Percentiles rank a stretch among this genome's conserved stretches.
These are phyloP conservation scores for Auricularia sp. DNA, from an alignment of 768 basidiomycete species.

Conservation along the genomic window DNA sequence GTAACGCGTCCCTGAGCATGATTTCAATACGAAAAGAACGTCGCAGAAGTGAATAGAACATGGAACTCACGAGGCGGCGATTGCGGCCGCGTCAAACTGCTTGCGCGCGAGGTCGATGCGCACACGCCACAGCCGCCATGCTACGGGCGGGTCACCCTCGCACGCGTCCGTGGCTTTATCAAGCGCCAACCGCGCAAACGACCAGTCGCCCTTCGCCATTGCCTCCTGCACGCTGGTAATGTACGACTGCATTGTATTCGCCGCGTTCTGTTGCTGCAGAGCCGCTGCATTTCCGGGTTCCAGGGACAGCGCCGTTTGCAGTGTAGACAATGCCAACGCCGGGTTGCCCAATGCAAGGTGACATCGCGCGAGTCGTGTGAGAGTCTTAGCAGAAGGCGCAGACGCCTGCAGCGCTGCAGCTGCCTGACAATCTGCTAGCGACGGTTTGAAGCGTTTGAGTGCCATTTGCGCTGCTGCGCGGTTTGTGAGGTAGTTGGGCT, in stretches of 20 bases:
- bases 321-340: slow-evolving; percentile 53
- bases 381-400: slow-evolving; percentile 61
- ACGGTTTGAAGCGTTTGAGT: slow-evolving; percentile 62
- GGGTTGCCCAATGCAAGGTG: slow-evolving; percentile 71
- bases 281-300: slow-evolving; percentile 57
- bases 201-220: slow-evolving; percentile 57
- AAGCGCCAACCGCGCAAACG: slow-evolving; percentile 64
- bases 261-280: slow-evolving; percentile 49
- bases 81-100: slow-evolving; percentile 64
- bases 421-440: slow-evolving; percentile 69
- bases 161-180: slow-evolving; percentile 44
- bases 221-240: slow-evolving; percentile 54
- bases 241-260: slow-evolving; percentile 53
- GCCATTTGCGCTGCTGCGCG: slow-evolving; percentile 82
- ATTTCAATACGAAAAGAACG: background rate
- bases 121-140: slow-evolving; percentile 74
- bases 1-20: slow-evolving; percentile 55
- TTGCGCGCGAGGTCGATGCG: slow-evolving; percentile 67
- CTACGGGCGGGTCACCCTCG: slow-evolving; percentile 64
- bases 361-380: slow-evolving; percentile 74
- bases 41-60: background rate
- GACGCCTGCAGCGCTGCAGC: slow-evolving; percentile 56
- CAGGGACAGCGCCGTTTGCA: slow-evolving; percentile 48
- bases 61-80: slow-evolving; percentile 60
- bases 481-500: slow-evolving; percentile 75